Evolutionary conservation across 441 rosid species (phyloP).

Genomic region (Adansonia rubrostipa): DNA sequence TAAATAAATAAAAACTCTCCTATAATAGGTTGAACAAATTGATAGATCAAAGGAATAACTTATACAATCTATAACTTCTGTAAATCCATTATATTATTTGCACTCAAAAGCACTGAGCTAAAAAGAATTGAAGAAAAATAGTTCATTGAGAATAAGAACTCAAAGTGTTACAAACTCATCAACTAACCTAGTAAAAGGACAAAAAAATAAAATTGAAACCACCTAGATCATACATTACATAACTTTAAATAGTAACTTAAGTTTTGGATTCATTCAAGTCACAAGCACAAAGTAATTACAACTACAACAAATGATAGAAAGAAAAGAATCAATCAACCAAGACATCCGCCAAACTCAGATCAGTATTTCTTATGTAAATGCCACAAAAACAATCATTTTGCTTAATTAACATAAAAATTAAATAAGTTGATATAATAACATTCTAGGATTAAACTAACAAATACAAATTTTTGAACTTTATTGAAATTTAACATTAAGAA

Average conservation of each 20-base stretch:
- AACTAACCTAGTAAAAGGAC: background rate
- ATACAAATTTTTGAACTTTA: background rate
- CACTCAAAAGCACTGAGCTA: background rate
- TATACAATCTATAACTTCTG: too few species aligned
- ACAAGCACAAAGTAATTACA: background rate
- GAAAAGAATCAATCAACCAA: background rate
- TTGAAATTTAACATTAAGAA: background rate
- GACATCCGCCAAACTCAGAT: slow-evolving; percentile 21
- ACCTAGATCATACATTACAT: background rate
- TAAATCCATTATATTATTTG: background rate
- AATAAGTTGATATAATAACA: background rate
- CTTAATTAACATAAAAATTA: background rate
- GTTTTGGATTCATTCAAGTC: background rate
- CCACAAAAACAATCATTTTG: background rate
- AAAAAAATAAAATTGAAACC: background rate
- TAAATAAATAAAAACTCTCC: too few species aligned
- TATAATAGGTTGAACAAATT: too few species aligned
- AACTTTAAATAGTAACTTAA: background rate
- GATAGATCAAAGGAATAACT: too few species aligned
- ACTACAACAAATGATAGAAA: background rate
- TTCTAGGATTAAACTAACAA: background rate
- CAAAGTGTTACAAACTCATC: background rate
- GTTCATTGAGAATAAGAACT: background rate
- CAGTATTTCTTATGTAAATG: slow-evolving; percentile 18
- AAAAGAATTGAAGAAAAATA: background rate